A percentile compares a stretch with the other conserved stretches of the same genome.
Conservation (phyloP, 1,139 yeast species). For the Scheffersomyces titani region DNA sequence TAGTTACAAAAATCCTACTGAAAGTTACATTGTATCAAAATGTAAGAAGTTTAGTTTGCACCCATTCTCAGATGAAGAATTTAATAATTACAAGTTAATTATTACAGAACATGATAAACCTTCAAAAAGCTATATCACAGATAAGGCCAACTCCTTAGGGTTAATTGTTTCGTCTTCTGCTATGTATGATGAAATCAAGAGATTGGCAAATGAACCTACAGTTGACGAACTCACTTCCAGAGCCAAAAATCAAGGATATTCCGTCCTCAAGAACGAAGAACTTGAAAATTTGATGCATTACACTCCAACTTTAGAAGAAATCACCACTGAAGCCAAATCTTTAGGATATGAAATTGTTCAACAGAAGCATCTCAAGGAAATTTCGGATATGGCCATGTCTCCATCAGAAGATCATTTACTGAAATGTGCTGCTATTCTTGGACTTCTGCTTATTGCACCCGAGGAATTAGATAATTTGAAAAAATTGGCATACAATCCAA, state of each 20-base stretch:
- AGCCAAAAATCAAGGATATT: conserved; percentile 14
- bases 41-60: conserved; percentile 25
- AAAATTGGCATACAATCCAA: conserved; percentile 14
- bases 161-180: conserved; percentile 30
- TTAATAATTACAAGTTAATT: conserved; percentile 20
- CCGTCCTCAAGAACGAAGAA: conserved; percentile 13
- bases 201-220: conserved; percentile 23
- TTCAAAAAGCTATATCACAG: conserved; percentile 19
- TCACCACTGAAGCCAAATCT: background rate
- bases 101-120: conserved; percentile 33
- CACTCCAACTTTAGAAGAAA: conserved; percentile 5
- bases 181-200: conserved; percentile 30
- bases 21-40: conserved; percentile 26
- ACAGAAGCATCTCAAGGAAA: background rate
- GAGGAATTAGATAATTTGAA: conserved; percentile 12
- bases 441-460: conserved; percentile 18
- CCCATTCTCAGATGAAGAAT: conserved; percentile 25
- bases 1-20: conserved; percentile 26
- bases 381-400: conserved; percentile 5
- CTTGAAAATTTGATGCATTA: conserved; percentile 12
- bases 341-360: conserved; percentile 1
- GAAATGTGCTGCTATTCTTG: conserved; percentile 13
- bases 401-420: conserved; percentile 25
- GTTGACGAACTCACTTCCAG: conserved; percentile 12
- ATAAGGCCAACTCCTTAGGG: conserved; percentile 31